Conservation (phyloP, 2,329 filamentous ascomycete genomes). For the Aspergillus hortae region DNA sequence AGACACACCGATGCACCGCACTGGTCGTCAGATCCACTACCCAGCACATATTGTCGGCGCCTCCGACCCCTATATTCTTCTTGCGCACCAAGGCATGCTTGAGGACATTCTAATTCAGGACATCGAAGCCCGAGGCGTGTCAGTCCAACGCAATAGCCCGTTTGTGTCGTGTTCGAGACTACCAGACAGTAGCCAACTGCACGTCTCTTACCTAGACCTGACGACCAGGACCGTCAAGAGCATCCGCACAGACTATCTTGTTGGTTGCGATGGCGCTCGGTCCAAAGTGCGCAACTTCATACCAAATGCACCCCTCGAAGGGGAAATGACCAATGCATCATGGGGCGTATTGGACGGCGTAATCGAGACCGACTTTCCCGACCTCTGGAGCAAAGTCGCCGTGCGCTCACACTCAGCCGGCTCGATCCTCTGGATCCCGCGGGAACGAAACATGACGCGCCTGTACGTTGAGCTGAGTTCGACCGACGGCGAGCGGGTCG, state of each 20-base stretch:
- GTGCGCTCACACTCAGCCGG: constrained; percentile 65
- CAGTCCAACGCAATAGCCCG: constrained; percentile 61
- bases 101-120: constrained; percentile 69
- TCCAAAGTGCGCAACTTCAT: constrained; percentile 67
- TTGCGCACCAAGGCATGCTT: constrained; percentile 70
- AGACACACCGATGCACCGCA: constrained; percentile 54
- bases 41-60: constrained; percentile 50
- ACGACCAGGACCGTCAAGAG: constrained; percentile 35
- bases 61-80: constrained; percentile 52
- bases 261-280: constrained; percentile 71
- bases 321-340: constrained; percentile 53
- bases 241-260: constrained; percentile 60
- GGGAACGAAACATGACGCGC: constrained; percentile 69
- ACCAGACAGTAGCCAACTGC: constrained; percentile 33
- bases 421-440: constrained; percentile 69
- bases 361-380: constrained; percentile 68
- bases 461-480: constrained; percentile 47
- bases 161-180: constrained; percentile 53
- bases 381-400: constrained; percentile 71
- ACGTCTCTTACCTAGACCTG: constrained; percentile 40
- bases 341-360: constrained; percentile 68
- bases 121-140: constrained; percentile 60
- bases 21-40: constrained; percentile 66
- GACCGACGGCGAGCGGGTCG: constrained; percentile 22
- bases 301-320: constrained; percentile 46